These are phyloP conservation scores for Bromus sterilis DNA, from an alignment of 176 grass and related monocot species.

Conservation along the genomic window DNA sequence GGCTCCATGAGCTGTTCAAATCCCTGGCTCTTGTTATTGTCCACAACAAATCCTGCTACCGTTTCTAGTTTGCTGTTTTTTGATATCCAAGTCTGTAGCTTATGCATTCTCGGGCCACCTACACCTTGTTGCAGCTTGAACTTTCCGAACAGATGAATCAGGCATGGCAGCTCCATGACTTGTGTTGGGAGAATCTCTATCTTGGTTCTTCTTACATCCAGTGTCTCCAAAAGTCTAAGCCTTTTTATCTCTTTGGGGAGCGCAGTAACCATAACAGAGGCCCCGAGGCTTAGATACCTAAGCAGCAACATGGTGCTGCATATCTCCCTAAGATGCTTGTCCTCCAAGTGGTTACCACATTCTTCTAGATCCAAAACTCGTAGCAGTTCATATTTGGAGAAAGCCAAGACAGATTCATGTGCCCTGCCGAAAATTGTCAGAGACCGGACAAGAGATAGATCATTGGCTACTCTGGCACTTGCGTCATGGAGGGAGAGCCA, in stretches of 20 bases:
- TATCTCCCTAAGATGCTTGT: background rate
- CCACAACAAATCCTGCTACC: background rate
- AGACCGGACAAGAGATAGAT: background rate
- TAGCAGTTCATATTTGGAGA: background rate
- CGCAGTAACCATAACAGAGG: accelerated
- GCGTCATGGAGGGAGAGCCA: background rate
- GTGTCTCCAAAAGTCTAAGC: background rate
- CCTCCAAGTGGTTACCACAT: background rate
- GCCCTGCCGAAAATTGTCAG: background rate
- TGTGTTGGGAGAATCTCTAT: background rate
- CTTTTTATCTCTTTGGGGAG: background rate
- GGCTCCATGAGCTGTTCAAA: background rate
- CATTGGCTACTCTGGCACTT: background rate
- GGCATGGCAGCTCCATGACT: background rate
- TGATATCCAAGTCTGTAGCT: background rate
- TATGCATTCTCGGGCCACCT: background rate
- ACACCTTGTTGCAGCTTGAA: background rate
- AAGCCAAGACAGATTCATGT: background rate
- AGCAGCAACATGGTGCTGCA: background rate
- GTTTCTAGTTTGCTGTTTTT: background rate
- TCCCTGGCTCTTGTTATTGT: background rate
- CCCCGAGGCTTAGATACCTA: background rate
- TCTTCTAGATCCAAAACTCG: background rate
- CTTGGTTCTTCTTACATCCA: background rate
- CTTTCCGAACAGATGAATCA: background rate